Base-by-base conservation (phyloP, 2,329 filamentous ascomycete genomes). In the Hymenoscyphus fructigenus region DNA sequence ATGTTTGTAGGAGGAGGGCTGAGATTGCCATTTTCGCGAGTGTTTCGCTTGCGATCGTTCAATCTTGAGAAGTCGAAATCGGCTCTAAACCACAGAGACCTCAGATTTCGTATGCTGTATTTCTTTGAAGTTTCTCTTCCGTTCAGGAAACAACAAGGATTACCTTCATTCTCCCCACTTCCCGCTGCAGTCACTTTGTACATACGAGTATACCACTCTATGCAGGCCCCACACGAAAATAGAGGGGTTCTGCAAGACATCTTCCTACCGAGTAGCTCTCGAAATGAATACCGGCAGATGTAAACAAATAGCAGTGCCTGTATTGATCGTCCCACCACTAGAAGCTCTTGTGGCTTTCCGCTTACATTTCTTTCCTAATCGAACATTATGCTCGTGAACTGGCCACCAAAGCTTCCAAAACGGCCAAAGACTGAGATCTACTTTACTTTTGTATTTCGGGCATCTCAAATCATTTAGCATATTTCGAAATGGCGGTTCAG, bases 401-500 rank as follows among this genome's bases (percentile, higher is more conserved):
- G 12, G 36, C 36, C 36, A 38, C 17, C 36, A 38, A 38, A 38
- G 34, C 34, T 38, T 4, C 34, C 34, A 15, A 14, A 38, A 38
- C 29, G 34, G 9, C 12, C 6, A 36, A 15, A 38, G 36, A 15
- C 14, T 5, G 14, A 38, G 3, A 5, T 38, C 1, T 15, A 38
- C 36, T 15, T 15, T 17, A 14, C 4, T 38, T n/a, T 38, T 38
- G 36, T 15, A 5, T 38, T 17, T 5, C 0, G 5, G 17, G 36
- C 15, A 15, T 5, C 14, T 15, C 14, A 14, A 38, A 38, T 14
- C 14, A 15, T 15, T 3, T 38, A 17, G 14, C 36, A 38, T 17
- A 17, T 38, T 38, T 23, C 53, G 53, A 26, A 23, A 60, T 65
- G 60, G n/a, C 34, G 7, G 2, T 66, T n/a, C 28, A 57, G 20